phyloP scores from a whole-genome alignment of 208 protist genomes.

The Acanthamoeba healyi region DNA sequence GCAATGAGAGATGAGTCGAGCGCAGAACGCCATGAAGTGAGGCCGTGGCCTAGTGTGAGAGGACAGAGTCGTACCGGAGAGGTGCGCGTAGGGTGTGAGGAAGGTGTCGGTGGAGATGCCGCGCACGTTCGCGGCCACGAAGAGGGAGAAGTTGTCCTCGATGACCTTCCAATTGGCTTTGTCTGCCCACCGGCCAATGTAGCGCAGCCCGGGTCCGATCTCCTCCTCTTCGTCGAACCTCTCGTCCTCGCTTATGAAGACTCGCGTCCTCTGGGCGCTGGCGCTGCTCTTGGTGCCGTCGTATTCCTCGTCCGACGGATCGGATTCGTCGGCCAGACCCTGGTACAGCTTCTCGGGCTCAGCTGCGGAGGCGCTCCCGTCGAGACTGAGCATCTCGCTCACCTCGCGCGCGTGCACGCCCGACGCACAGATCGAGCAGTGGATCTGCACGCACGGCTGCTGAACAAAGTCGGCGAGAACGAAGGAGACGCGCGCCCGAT shows the following conservation, averaged over 20 bases:
- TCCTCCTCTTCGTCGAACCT: slow-evolving; percentile 45
- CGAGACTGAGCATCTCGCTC: not conserved
- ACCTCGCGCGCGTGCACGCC: not conserved
- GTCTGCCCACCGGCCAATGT: not conserved
- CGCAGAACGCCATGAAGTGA: too few relatives aligned
- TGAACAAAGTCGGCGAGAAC: not conserved
- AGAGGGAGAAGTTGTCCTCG: slow-evolving; percentile 28
- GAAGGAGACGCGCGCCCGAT: slow-evolving; percentile 42
- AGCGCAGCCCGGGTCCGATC: not conserved
- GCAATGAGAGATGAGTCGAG: too few relatives aligned
- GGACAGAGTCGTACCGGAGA: not conserved
- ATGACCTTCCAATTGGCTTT: slow-evolving; percentile 47
- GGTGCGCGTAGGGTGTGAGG: slow-evolving; percentile 44
- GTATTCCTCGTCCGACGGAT: not conserved
- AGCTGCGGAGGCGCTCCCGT: not conserved
- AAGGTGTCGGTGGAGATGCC: slow-evolving; percentile 55
- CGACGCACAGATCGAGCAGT: slow-evolving; percentile 1
- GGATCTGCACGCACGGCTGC: slow-evolving; percentile 20
- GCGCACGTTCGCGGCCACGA: slow-evolving; percentile 41
- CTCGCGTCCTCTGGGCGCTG: not conserved
- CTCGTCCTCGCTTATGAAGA: not conserved
- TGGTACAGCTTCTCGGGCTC: slow-evolving; percentile 1
- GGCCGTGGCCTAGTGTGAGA: too few relatives aligned
- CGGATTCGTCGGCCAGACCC: not conserved
- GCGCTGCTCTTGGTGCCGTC: not conserved